These are phyloP conservation scores for Phytophthora brassicae DNA, from an alignment of 352 stramenopile genomes.

Conservation along the genomic window DNA sequence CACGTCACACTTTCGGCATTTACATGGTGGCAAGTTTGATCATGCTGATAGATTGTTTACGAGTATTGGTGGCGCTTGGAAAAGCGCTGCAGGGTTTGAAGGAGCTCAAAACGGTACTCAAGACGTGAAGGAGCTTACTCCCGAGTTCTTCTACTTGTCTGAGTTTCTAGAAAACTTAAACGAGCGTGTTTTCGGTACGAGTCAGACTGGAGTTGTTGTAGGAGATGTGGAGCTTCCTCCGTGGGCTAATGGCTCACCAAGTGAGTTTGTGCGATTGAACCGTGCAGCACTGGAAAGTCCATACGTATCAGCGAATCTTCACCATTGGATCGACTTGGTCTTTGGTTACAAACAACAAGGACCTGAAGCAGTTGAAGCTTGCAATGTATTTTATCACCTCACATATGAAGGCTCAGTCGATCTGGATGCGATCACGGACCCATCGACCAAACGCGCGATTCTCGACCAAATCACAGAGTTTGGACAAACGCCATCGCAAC, in stretches of 20 bases:
- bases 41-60: conserved; percentile 97
- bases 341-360: conserved; percentile 98
- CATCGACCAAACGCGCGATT: conserved; percentile 74
- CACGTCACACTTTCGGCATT: conserved; percentile 89
- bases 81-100: conserved; percentile 68
- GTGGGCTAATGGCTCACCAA: conserved; percentile 92
- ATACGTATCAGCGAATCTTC: conserved; percentile 94
- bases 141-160: conserved; percentile 97
- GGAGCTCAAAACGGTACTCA: conserved; percentile 80
- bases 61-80: conserved; percentile 92
- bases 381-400: conserved; percentile 98
- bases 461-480: conserved; percentile 98
- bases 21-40: conserved; percentile 98
- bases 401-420: conserved; percentile 98
- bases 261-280: conserved; percentile 96
- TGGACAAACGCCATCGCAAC: conserved; percentile 96
- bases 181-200: conserved; percentile 92
- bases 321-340: conserved; percentile 99
- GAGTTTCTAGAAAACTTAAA: conserved; percentile 97
- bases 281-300: conserved; percentile 95
- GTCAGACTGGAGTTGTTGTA: conserved; percentile 83
- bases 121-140: conserved; percentile 99
- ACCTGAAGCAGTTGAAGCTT: conserved; percentile 86
- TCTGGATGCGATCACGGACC: conserved; percentile 82
- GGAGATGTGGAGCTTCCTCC: conserved; percentile 92